Evolutionary conservation across 1,139 yeast species (phyloP), one percentile per base, ranked within the genome.

Genomic region (Magnusiomyces suaveolens): DNA sequence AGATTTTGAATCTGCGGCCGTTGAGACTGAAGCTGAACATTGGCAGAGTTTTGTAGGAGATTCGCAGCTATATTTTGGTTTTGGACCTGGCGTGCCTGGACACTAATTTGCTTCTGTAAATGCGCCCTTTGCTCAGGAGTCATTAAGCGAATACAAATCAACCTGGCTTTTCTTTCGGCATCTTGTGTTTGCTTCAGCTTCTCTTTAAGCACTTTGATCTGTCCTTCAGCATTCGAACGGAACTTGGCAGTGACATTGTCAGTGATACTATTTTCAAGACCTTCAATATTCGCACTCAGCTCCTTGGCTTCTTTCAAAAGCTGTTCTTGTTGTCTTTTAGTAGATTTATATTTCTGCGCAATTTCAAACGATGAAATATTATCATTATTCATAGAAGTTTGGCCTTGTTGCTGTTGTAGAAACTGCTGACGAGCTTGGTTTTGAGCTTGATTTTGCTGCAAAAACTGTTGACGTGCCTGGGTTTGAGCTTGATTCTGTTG

Each of bases 41-140:
- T 16, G 20, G 18, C 33, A 29, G 33, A 3, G 41, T 38, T 38
- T 38, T 38, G 41, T 38, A 38, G 4, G 6, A 4, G 18, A 38
- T 38, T 38, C 20, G 18, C 6, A 4, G 41, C 20, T n/a, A n/a
- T n/a, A n/a, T n/a, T n/a, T 38, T 38, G 41, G 41, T n/a, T n/a
- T 38, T 51, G 50, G n/a, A 29, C 44, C 41, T 46, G 51, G 33
- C 26, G 48, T 12, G 43, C 12, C 14, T 52, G 36, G 20, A 48
- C 52, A 32, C 48, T 52, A 48, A 53, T 39, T 46, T 56, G 58
- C 21, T 49, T 51, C 43, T 51, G 56, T 18, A 51, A 26, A 24
- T 29, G 2, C 26, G 50, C 53, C 33, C 26, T 18, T 41, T 41
- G 46, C 20, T 33, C 44, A 20, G 44, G 44, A 4, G 44, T 41